Conservation (phyloP, 2,329 filamentous ascomycete genomes). For the Cyphellophora attinorum region DNA sequence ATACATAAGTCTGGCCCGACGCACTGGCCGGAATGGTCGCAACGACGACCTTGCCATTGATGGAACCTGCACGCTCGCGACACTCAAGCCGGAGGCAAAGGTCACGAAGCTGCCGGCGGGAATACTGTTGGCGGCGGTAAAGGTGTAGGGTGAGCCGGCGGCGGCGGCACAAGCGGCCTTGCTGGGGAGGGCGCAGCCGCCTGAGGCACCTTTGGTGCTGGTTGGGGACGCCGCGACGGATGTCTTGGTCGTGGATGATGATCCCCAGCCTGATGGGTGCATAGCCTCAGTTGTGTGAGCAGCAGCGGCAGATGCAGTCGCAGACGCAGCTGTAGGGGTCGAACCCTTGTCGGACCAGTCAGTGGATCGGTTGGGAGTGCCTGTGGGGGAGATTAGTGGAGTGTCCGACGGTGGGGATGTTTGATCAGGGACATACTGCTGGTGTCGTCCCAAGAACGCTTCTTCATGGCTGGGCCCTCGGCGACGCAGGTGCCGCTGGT, state of each 20-base stretch:
- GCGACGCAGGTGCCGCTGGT: constrained; percentile 8
- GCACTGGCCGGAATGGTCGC: constrained; percentile 5
- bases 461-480: too few species aligned
- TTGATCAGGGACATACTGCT: too few species aligned
- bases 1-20: constrained; percentile 10
- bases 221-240: neutral
- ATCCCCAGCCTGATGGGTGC: too few species aligned
- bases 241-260: neutral
- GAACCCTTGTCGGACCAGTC: too few species aligned
- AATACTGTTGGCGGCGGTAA: constrained; percentile 10
- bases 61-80: constrained; percentile 5
- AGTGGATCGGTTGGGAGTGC: too few species aligned
- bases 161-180: neutral
- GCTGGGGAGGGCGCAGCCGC: neutral
- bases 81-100: constrained; percentile 6
- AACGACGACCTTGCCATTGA: constrained; percentile 3
- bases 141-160: constrained; percentile 3
- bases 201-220: neutral
- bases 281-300: too few species aligned
- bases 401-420: too few species aligned
- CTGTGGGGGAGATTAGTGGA: too few species aligned
- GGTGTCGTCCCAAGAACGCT: too few species aligned
- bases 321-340: too few species aligned
- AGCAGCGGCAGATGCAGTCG: too few species aligned
- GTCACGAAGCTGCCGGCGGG: constrained; percentile 11